Percentiles rank a stretch among this genome's conserved stretches.
Evolutionary conservation across 495 filamentous ascomycete genomes (phyloP).

Genomic region (Filosporella fistucella): DNA sequence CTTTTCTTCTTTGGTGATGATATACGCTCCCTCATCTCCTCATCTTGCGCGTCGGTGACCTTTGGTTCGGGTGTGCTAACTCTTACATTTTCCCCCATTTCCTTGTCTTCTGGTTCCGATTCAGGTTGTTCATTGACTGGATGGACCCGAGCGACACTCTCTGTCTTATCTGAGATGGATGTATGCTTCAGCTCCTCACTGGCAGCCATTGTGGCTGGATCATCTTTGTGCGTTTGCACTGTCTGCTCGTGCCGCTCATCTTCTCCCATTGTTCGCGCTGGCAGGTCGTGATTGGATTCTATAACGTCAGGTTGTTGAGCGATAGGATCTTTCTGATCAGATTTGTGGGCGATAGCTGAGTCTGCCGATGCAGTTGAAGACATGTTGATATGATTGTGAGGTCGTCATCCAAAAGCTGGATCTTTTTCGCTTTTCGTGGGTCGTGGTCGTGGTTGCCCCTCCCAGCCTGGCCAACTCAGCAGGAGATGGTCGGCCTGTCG

Average conservation of each 20-base stretch:
- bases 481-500: no score
- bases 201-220: slow-evolving; percentile 49
- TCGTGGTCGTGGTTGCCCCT: no score
- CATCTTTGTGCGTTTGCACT: slow-evolving; percentile 33
- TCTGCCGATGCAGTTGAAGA: no score
- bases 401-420: no score
- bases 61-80: slow-evolving; percentile 28
- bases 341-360: no score
- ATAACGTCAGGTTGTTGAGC: slow-evolving; percentile 5
- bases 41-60: slow-evolving; percentile 25
- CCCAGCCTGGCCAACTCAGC: no score
- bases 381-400: no score
- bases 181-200: slow-evolving; percentile 51
- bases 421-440: no score
- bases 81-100: slow-evolving; percentile 14
- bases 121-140: slow-evolving; percentile 6
- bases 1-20: slow-evolving; percentile 55
- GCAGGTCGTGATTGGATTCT: slow-evolving; percentile 23
- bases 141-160: slow-evolving; percentile 1
- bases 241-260: slow-evolving; percentile 11
- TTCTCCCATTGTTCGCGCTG: slow-evolving; percentile 15
- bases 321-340: no score
- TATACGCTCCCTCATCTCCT: slow-evolving; percentile 38
- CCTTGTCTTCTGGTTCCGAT: slow-evolving; percentile 18
- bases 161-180: slow-evolving; percentile 42